These are phyloP conservation scores for Theileria sp. DNA, from an alignment of 169 alveolate genomes.

Conservation along the genomic window DNA sequence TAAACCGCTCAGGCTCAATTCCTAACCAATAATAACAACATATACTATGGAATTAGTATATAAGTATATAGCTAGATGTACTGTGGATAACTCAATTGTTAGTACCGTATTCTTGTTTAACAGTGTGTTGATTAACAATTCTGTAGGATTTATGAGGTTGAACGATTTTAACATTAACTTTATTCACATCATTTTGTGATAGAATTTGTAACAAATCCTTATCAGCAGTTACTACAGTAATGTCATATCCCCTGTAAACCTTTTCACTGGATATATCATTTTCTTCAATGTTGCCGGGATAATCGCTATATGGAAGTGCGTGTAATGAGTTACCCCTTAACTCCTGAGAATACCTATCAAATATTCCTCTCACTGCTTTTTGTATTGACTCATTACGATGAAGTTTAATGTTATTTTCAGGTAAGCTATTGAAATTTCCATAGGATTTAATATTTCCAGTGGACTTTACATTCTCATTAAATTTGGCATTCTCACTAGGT, in stretches of 20 bases:
- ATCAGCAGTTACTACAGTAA: slow-evolving; percentile 72
- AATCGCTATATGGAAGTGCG: background rate
- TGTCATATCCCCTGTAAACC: slow-evolving; percentile 42
- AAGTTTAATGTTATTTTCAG: background rate
- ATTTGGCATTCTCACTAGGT: slow-evolving; percentile 28
- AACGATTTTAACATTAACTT: slow-evolving; percentile 61
- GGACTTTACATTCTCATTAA: background rate
- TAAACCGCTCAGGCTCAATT: slow-evolving; percentile 59
- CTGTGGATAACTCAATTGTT: background rate
- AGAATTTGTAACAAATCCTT: slow-evolving; percentile 73
- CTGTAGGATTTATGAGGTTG: slow-evolving; percentile 77
- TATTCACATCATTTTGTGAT: slow-evolving; percentile 56
- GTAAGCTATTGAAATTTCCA: background rate
- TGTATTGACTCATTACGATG: background rate
- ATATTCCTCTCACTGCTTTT: slow-evolving; percentile 35
- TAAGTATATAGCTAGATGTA: background rate
- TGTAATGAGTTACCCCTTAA: background rate
- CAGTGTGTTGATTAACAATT: slow-evolving; percentile 65
- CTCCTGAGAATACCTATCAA: slow-evolving; percentile 34
- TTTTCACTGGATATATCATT: background rate
- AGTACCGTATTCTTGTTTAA: slow-evolving; percentile 65
- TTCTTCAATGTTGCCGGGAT: background rate
- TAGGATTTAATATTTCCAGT: background rate
- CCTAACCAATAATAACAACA: too few species aligned
- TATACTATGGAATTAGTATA: background rate